Percentiles rank a stretch among this genome's conserved stretches.
Conservation (phyloP, 257 asterid genomes). For the Ballota nigra region DNA sequence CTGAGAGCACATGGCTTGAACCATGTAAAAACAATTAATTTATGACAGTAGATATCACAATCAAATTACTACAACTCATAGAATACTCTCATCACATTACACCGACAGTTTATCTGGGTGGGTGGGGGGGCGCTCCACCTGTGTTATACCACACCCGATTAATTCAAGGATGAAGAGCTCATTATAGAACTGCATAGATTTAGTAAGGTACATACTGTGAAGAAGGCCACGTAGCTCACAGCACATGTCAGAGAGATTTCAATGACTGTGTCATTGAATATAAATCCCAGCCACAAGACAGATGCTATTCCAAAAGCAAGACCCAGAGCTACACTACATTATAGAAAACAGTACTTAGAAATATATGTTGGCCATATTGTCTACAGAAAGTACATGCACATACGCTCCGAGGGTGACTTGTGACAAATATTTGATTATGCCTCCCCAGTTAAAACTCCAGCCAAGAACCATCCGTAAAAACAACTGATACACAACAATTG, state of each 20-base stretch:
- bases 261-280: slow-evolving; percentile 96
- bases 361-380: slow-evolving; percentile 20
- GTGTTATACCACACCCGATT: slow-evolving; percentile 7
- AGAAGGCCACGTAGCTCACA: slow-evolving; percentile 93
- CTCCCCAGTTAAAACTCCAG: slow-evolving; percentile 75
- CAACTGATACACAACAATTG: slow-evolving; percentile 90
- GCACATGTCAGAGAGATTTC: slow-evolving; percentile 89
- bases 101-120: background rate
- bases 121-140: background rate
- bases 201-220: slow-evolving; percentile 60
- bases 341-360: slow-evolving; percentile 29
- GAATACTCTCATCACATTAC: background rate
- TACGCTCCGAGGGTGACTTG: slow-evolving; percentile 96
- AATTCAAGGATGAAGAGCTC: slow-evolving; percentile 17
- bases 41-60: background rate
- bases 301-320: slow-evolving; percentile 87
- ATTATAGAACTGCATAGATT: slow-evolving; percentile 19
- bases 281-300: slow-evolving; percentile 90
- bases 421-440: slow-evolving; percentile 52
- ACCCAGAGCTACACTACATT: slow-evolving; percentile 76
- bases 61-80: background rate
- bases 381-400: slow-evolving; percentile 35
- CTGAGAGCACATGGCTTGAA: background rate
- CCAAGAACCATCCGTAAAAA: slow-evolving; percentile 83
- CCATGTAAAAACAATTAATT: slow-evolving; percentile 2